Percentiles rank a stretch among this genome's conserved stretches.
Conservation (phyloP, 2,329 filamentous ascomycete species). For the Fusarium agapanthi region DNA sequence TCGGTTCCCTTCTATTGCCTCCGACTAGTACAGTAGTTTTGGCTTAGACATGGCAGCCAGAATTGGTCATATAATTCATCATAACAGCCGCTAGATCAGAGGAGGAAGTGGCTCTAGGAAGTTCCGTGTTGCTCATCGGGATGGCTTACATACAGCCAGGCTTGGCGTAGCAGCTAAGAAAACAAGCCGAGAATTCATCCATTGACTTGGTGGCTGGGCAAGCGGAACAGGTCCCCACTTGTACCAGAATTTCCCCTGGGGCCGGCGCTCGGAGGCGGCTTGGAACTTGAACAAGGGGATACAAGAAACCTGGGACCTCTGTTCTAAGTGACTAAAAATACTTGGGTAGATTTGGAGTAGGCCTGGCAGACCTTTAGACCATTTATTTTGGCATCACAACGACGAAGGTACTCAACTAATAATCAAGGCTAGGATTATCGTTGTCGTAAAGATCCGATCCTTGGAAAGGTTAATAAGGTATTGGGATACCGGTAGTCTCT, state of each 20-base stretch:
- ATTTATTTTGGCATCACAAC: not conserved
- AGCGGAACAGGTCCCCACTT: slow-evolving; percentile 21
- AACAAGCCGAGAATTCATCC: slow-evolving; percentile 15
- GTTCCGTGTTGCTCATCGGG: slow-evolving; percentile 16
- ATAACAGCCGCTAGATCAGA: slow-evolving; percentile 4
- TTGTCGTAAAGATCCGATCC: slow-evolving; percentile 3
- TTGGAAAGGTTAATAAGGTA: not conserved
- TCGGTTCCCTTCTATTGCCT: not conserved
- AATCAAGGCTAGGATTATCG: slow-evolving; percentile 2
- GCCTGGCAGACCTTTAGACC: not conserved
- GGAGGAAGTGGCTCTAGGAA: not conserved
- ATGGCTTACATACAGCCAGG: slow-evolving; percentile 22
- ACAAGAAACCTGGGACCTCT: not conserved
- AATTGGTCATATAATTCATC: not conserved
- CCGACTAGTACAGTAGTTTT: not conserved
- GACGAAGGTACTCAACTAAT: not conserved
- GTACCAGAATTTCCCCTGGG: slow-evolving; percentile 14
- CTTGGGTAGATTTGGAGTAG: not conserved
- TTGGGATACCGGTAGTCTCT: slow-evolving; percentile 9
- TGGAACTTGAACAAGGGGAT: not conserved
- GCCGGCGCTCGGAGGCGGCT: slow-evolving; percentile 16
- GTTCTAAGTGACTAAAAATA: not conserved
- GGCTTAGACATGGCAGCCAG: not conserved
- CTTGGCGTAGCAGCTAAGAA: slow-evolving; percentile 28
- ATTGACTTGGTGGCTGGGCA: slow-evolving; percentile 2